Conservation (phyloP, 108 stramenopile species). For the Cylindrotheca closterium region DNA sequence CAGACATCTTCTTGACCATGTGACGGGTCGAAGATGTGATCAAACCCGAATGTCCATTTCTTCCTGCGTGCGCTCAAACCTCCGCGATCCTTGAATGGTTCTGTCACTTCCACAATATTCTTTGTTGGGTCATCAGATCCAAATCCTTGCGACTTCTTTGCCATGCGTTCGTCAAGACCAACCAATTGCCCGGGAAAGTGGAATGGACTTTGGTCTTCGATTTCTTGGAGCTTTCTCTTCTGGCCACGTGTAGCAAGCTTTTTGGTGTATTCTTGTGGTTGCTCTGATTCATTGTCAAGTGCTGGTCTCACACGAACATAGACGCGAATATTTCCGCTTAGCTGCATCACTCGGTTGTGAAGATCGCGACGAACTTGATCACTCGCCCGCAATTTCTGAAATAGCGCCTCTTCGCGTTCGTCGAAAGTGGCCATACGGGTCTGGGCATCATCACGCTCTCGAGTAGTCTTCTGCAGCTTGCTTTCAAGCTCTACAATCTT, state of each 20-base stretch:
- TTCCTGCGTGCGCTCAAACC: slow-evolving; percentile 71
- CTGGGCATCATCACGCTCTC: slow-evolving; percentile 29
- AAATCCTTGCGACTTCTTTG: slow-evolving; percentile 14
- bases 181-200: slow-evolving; percentile 41
- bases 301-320: slow-evolving; percentile 82
- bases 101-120: slow-evolving; percentile 63
- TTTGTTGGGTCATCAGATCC: slow-evolving; percentile 72
- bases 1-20: slow-evolving; percentile 76
- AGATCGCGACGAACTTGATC: slow-evolving; percentile 69
- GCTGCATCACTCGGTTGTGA: slow-evolving; percentile 77
- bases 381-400: slow-evolving; percentile 50
- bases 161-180: slow-evolving; percentile 3
- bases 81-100: slow-evolving; percentile 80
- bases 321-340: slow-evolving; percentile 84
- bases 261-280: neutral
- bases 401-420: slow-evolving; percentile 52
- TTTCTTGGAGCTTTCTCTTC: slow-evolving; percentile 20
- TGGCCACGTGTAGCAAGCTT: neutral
- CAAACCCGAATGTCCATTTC: slow-evolving; percentile 75
- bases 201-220: slow-evolving; percentile 30
- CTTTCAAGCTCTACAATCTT: slow-evolving; percentile 26
- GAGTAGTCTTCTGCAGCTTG: slow-evolving; percentile 10
- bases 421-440: slow-evolving; percentile 41
- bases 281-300: slow-evolving; percentile 33
- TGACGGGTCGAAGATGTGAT: slow-evolving; percentile 60